A percentile compares a stretch with the other conserved stretches of the same genome.
phyloP scores from a whole-genome alignment of 2,329 filamentous ascomycete species.

The Claviceps monticola region DNA sequence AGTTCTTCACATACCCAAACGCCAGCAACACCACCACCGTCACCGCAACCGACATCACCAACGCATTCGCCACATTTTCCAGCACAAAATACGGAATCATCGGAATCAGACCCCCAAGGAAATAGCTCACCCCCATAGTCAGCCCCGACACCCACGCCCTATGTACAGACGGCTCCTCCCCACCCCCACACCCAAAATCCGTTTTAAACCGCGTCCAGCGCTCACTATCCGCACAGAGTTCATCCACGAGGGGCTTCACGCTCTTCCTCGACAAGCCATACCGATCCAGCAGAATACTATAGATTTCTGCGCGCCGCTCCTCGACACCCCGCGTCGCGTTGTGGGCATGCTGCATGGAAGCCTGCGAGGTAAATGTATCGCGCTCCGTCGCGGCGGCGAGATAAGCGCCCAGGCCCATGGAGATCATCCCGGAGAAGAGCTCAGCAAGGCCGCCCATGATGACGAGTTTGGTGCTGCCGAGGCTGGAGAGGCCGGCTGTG shows the following conservation, averaged over 20 bases:
- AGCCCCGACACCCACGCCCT: constrained; percentile 41
- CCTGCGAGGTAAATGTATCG: constrained; percentile 35
- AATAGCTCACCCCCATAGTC: constrained; percentile 56
- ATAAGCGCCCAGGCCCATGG: constrained; percentile 65
- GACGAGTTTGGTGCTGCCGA: constrained; percentile 51
- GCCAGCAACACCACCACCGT: constrained; percentile 46
- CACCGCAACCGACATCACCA: constrained; percentile 45
- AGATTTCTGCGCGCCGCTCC: constrained; percentile 33
- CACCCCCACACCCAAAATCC: constrained; percentile 40
- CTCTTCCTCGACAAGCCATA: constrained; percentile 33
- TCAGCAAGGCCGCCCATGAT: constrained; percentile 63
- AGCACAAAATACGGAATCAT: constrained; percentile 56
- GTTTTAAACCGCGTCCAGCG: constrained; percentile 45
- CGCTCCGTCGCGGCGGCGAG: constrained; percentile 48
- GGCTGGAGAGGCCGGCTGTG: constrained; percentile 55
- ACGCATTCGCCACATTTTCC: constrained; percentile 27
- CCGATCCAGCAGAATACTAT: constrained; percentile 34
- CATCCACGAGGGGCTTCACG: constrained; percentile 32
- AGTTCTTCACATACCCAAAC: constrained; percentile 55
- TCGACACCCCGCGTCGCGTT: constrained; percentile 29
- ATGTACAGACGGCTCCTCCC: constrained; percentile 27
- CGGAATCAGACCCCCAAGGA: constrained; percentile 57
- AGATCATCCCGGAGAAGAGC: constrained; percentile 61
- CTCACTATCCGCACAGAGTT: constrained; percentile 32
- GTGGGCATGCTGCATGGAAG: constrained; percentile 25